Conservation (phyloP, 148 eudicot genomes). For the Rhododendron henanense region DNA sequence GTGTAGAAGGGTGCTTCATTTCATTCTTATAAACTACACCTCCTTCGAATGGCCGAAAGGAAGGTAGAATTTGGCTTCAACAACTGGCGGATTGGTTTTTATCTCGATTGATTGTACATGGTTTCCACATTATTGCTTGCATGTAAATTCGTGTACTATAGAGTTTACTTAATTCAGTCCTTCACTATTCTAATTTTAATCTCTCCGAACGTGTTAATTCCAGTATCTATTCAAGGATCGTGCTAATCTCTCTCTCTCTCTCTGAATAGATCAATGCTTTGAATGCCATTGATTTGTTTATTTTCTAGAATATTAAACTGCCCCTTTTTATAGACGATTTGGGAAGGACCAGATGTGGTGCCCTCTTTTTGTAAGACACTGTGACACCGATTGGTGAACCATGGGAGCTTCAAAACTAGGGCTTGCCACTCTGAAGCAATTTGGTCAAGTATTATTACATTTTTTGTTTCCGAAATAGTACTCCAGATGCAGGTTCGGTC, state of each 20-base stretch:
- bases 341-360: background rate
- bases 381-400: background rate
- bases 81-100: background rate
- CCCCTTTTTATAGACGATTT: background rate
- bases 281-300: background rate
- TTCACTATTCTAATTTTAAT: background rate
- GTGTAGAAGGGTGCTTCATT: background rate
- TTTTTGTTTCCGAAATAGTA: no score
- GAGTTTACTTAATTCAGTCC: background rate
- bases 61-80: background rate
- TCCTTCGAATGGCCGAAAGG: background rate
- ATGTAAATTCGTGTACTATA: background rate
- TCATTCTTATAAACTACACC: background rate
- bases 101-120: background rate
- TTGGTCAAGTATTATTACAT: background rate
- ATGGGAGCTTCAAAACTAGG: background rate
- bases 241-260: background rate
- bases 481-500: background rate
- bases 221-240: background rate
- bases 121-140: constrained; percentile 1
- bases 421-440: background rate
- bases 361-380: background rate
- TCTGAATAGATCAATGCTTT: background rate
- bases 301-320: background rate
- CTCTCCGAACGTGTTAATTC: background rate